A percentile compares a stretch with the other conserved stretches of the same genome.
These are phyloP conservation scores for Geotrichum fermentans DNA, from an alignment of 1,139 yeast species.

Conservation along the genomic window DNA sequence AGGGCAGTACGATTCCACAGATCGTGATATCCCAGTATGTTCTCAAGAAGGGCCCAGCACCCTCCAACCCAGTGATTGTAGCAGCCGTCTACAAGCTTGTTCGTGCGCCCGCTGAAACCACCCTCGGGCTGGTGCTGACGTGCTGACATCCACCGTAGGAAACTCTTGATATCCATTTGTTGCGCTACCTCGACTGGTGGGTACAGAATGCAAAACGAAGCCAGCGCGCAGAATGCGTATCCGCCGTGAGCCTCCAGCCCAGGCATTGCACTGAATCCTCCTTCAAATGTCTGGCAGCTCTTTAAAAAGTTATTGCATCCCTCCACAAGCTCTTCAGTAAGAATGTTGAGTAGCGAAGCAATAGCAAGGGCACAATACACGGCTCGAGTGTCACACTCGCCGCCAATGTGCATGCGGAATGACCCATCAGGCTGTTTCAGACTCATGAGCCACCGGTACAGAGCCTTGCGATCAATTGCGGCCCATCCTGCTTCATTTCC, in stretches of 20 bases:
- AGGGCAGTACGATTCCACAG: slow-evolving; percentile 53
- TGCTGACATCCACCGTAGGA: slow-evolving; percentile 57
- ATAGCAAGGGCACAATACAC: slow-evolving; percentile 80
- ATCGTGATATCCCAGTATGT: slow-evolving; percentile 38
- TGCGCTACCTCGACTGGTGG: slow-evolving; percentile 34
- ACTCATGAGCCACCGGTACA: slow-evolving; percentile 61
- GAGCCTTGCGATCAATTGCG: slow-evolving; percentile 42
- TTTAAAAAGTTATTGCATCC: slow-evolving; percentile 59
- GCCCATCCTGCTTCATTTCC: slow-evolving; percentile 47
- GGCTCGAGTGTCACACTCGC: slow-evolving; percentile 84
- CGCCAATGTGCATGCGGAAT: slow-evolving; percentile 66
- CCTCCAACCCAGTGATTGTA: slow-evolving; percentile 97
- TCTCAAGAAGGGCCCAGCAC: slow-evolving; percentile 58
- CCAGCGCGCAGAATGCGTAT: slow-evolving; percentile 84
- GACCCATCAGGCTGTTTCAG: slow-evolving; percentile 70
- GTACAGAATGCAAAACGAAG: slow-evolving; percentile 54
- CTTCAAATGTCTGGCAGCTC: slow-evolving; percentile 84
- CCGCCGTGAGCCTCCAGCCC: slow-evolving; percentile 95
- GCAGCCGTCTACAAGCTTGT: slow-evolving; percentile 93
- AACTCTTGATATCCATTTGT: slow-evolving; percentile 28
- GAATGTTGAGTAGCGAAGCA: slow-evolving; percentile 59
- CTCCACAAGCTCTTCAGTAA: slow-evolving; percentile 56
- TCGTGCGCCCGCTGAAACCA: slow-evolving; percentile 84
- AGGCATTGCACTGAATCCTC: slow-evolving; percentile 86
- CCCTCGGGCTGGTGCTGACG: slow-evolving; percentile 74